phyloP scores from a whole-genome alignment of 768 basidiomycete species.

The Naematelia aurantialba region DNA sequence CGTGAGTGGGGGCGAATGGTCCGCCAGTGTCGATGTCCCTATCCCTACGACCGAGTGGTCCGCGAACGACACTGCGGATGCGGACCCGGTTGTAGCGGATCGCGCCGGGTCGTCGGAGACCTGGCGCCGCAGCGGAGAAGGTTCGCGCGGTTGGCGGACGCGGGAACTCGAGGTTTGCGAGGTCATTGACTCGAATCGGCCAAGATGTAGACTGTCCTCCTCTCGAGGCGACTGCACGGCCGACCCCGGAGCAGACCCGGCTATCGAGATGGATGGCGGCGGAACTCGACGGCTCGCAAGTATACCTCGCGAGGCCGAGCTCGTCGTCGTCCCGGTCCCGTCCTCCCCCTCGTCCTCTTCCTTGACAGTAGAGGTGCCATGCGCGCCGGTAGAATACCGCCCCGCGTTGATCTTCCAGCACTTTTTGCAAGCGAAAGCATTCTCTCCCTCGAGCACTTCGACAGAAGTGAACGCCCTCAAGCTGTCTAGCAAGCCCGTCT shows the following conservation, averaged over 20 bases:
- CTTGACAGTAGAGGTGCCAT: conserved; percentile 22
- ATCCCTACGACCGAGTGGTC: no score
- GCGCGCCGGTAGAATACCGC: conserved; percentile 28
- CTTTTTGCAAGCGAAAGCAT: conserved; percentile 84
- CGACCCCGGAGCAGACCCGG: background rate
- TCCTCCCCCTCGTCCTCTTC: conserved; percentile 44
- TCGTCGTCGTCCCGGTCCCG: conserved; percentile 30
- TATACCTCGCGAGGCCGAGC: conserved; percentile 20
- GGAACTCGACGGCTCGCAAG: background rate
- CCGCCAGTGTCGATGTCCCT: background rate
- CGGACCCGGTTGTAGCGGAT: no score
- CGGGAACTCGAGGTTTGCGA: conserved; percentile 13
- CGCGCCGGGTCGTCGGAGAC: conserved; percentile 8
- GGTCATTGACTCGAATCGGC: background rate
- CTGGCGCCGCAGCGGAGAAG: conserved; percentile 34
- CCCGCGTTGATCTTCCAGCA: conserved; percentile 83
- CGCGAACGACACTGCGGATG: no score
- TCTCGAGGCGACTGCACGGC: background rate
- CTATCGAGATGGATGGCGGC: conserved; percentile 23
- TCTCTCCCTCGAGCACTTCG: conserved; percentile 90
- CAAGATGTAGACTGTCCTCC: conserved; percentile 1
- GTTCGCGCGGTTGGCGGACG: conserved; percentile 17
- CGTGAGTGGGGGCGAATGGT: no score
- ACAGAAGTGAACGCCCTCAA: conserved; percentile 83
- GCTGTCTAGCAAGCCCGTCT: conserved; percentile 59